phyloP scores from a whole-genome alignment of 768 basidiomycete species.

The Lentinula boryana region DNA sequence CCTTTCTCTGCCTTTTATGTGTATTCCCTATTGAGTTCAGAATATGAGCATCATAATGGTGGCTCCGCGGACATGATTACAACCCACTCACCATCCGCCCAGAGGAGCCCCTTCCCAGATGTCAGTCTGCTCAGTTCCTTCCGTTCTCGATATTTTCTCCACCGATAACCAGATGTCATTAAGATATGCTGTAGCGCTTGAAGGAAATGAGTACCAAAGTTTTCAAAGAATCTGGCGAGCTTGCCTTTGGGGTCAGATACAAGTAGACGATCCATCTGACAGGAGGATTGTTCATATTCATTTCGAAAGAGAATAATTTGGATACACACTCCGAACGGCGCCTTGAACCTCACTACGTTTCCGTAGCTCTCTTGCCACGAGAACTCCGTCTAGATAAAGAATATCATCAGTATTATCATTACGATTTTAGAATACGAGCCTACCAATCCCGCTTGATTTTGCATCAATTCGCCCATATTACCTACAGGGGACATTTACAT shows the following conservation, averaged over 20 bases:
- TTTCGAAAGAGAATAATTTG: not conserved
- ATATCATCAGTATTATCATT: not conserved
- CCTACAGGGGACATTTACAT: not conserved
- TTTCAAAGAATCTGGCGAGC: not conserved
- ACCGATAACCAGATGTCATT: slow-evolving; percentile 25
- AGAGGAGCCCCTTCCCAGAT: slow-evolving; percentile 20
- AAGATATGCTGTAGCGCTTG: slow-evolving; percentile 23
- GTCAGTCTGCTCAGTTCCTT: slow-evolving; percentile 14
- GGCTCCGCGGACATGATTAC: slow-evolving; percentile 16
- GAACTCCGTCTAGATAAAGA: not conserved
- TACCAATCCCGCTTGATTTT: slow-evolving; percentile 7
- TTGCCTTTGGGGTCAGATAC: slow-evolving; percentile 21
- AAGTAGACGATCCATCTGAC: slow-evolving; percentile 22
- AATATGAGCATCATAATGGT: slow-evolving; percentile 11
- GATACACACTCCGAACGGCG: slow-evolving; percentile 1
- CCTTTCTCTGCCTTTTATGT: slow-evolving; percentile 25
- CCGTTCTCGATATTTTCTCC: slow-evolving; percentile 18
- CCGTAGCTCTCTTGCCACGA: slow-evolving; percentile 8
- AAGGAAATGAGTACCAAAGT: not conserved
- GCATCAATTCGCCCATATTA: slow-evolving; percentile 4
- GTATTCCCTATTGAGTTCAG: slow-evolving; percentile 10
- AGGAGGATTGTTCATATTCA: not conserved
- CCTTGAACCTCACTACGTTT: slow-evolving; percentile 1
- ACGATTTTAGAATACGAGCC: not conserved
- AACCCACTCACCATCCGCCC: slow-evolving; percentile 21